These are phyloP conservation scores for Pharus latifolius DNA, from an alignment of 176 grass and related monocot species.

Conservation along the genomic window DNA sequence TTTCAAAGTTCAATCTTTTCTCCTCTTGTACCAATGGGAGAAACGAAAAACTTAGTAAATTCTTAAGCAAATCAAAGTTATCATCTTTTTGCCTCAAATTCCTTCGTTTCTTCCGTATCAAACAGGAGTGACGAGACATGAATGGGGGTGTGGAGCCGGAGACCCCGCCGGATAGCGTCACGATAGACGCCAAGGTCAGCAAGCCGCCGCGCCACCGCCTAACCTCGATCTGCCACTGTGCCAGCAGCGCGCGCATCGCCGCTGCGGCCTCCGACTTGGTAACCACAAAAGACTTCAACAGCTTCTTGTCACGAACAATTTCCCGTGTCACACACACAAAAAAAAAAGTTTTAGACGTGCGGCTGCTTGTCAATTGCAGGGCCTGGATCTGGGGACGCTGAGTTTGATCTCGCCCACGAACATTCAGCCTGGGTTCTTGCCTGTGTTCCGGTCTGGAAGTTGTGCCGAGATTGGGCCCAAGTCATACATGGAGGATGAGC, in stretches of 20 bases:
- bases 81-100: slow-evolving; percentile 7
- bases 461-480: slow-evolving; percentile 66
- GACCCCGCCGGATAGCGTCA: slow-evolving; percentile 32
- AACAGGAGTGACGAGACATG: slow-evolving; percentile 21
- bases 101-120: slow-evolving; percentile 7
- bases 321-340: no score
- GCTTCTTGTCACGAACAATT: slow-evolving; percentile 6
- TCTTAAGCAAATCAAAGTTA: neutral
- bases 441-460: slow-evolving; percentile 75
- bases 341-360: neutral
- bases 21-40: no score
- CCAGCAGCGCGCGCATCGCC: slow-evolving; percentile 50
- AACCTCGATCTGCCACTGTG: slow-evolving; percentile 57
- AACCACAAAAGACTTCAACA: no score
- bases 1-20: neutral
- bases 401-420: slow-evolving; percentile 64
- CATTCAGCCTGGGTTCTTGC: slow-evolving; percentile 37
- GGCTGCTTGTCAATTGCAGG: slow-evolving; percentile 29
- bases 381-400: slow-evolving; percentile 50
- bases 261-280: slow-evolving; percentile 51
- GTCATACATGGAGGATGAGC: slow-evolving; percentile 87
- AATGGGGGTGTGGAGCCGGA: slow-evolving; percentile 41
- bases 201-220: slow-evolving; percentile 76
- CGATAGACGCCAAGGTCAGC: slow-evolving; percentile 21
- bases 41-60: no score